phyloP scores from a whole-genome alignment of 2,329 filamentous ascomycete genomes.

The Allantophomopsis cytisporea region DNA sequence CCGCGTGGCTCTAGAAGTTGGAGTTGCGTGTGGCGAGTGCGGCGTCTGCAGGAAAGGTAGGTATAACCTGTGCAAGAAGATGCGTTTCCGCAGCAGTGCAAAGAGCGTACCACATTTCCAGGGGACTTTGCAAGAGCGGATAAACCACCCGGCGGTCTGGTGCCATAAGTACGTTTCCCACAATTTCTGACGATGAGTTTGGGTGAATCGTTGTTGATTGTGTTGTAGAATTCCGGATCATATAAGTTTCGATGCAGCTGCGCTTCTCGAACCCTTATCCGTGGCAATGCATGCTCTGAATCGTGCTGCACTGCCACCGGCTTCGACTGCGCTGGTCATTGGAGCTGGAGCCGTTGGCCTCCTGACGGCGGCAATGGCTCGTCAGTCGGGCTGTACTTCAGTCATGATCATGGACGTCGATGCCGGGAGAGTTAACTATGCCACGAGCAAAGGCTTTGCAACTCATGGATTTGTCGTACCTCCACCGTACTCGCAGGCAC shows the following conservation, averaged over 20 bases:
- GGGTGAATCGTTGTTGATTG: background rate
- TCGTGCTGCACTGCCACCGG: constrained; percentile 34
- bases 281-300: constrained; percentile 49
- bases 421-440: constrained; percentile 44
- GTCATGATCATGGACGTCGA: constrained; percentile 50
- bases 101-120: constrained; percentile 51
- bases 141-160: constrained; percentile 48
- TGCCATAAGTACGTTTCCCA: constrained; percentile 38
- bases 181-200: background rate
- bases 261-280: constrained; percentile 46
- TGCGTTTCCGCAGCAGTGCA: constrained; percentile 48
- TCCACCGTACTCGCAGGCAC: constrained; percentile 26
- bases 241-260: constrained; percentile 43
- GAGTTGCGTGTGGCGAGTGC: constrained; percentile 82
- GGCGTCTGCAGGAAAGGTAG: constrained; percentile 82
- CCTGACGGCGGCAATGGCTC: constrained; percentile 47
- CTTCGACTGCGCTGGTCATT: constrained; percentile 46
- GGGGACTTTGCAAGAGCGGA: constrained; percentile 46
- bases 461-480: constrained; percentile 43
- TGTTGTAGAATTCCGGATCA: constrained; percentile 38
- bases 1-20: constrained; percentile 66
- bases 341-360: constrained; percentile 51
- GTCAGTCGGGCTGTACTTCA: constrained; percentile 42
- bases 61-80: constrained; percentile 48
- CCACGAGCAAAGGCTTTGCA: constrained; percentile 41